Evolutionary conservation across 2,329 filamentous ascomycete genomes (phyloP).

Genomic region (Leptosphaerulina australis): DNA sequence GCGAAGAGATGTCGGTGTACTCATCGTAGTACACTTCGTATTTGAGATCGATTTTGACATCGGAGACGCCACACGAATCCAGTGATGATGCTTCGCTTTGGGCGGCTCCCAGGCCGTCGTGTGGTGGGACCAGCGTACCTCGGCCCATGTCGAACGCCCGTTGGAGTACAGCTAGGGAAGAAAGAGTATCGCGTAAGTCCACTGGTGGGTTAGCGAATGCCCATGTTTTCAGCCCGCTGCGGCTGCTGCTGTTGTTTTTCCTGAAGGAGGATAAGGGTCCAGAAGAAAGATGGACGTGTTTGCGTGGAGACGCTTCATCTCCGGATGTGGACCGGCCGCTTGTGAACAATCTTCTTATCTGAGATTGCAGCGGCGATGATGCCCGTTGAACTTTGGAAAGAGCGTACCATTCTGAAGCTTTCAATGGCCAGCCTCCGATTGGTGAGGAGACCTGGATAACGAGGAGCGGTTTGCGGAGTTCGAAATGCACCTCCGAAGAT

Average conservation of each 20-base stretch:
- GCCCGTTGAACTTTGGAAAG: conserved; percentile 9
- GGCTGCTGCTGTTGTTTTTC: conserved; percentile 11
- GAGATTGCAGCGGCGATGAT: conserved; percentile 14
- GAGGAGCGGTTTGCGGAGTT: background rate
- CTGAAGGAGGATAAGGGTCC: conserved; percentile 10
- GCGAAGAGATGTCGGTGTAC: conserved; percentile 30
- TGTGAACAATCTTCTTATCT: conserved; percentile 9
- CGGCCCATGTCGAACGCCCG: conserved; percentile 15
- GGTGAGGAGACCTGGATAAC: background rate
- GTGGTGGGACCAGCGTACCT: conserved; percentile 4
- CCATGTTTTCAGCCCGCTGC: conserved; percentile 9
- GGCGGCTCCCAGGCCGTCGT: conserved; percentile 11
- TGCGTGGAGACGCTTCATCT: conserved; percentile 6
- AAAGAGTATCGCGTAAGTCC: conserved; percentile 4
- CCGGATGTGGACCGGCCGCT: conserved; percentile 13
- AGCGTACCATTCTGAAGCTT: background rate
- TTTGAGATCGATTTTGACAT: conserved; percentile 12
- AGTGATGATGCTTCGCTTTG: conserved; percentile 10
- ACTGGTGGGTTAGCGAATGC: conserved; percentile 12
- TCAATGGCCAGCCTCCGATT: conserved; percentile 8
- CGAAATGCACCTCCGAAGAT: background rate
- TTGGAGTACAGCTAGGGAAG: conserved; percentile 6
- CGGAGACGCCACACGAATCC: conserved; percentile 12
- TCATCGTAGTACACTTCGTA: conserved; percentile 15
- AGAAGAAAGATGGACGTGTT: conserved; percentile 5